Evolutionary conservation across 2,329 filamentous ascomycete genomes (phyloP).

Genomic region (Xylariaceae sp.): DNA sequence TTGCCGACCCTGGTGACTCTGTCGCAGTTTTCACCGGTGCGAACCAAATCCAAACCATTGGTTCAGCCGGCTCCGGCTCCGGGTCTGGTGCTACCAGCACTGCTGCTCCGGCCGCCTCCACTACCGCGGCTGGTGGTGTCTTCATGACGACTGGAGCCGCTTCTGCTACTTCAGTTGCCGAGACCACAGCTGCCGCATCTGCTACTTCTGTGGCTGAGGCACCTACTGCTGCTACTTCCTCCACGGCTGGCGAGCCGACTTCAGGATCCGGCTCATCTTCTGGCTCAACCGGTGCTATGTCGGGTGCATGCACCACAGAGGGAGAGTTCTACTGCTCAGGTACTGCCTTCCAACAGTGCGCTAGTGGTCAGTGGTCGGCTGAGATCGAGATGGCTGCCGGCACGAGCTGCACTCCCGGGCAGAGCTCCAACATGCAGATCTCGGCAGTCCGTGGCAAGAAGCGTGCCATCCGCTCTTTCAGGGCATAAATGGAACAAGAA

Average conservation of each 20-base stretch:
- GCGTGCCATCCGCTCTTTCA: conserved; percentile 20
- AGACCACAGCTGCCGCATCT: conserved; percentile 17
- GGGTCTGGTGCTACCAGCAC: conserved; percentile 8
- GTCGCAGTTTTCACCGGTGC: conserved; percentile 37
- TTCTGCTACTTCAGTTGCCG: conserved; percentile 8
- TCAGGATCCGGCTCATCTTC: conserved; percentile 21
- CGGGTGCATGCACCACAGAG: conserved; percentile 41
- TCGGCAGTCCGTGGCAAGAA: conserved; percentile 16
- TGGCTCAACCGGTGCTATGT: conserved; percentile 18
- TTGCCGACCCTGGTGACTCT: conserved; percentile 61
- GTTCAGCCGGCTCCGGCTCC: conserved; percentile 7
- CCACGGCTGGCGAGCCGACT: conserved; percentile 18
- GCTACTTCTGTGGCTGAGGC: conserved; percentile 9
- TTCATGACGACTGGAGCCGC: conserved; percentile 29
- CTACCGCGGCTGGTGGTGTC: conserved; percentile 23
- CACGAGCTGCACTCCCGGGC: conserved; percentile 39
- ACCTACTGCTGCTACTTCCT: conserved; percentile 10
- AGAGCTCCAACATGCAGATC: conserved; percentile 36
- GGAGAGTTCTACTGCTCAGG: conserved; percentile 52
- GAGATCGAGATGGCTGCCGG: conserved; percentile 39
- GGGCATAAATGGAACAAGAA: conserved; percentile 15
- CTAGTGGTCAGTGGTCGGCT: conserved; percentile 45
- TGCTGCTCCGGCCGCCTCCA: conserved; percentile 11
- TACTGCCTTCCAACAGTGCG: conserved; percentile 51
- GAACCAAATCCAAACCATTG: conserved; percentile 8